Base-by-base conservation (phyloP, 2,329 filamentous ascomycete genomes). In the Polychaeton citri region DNA sequence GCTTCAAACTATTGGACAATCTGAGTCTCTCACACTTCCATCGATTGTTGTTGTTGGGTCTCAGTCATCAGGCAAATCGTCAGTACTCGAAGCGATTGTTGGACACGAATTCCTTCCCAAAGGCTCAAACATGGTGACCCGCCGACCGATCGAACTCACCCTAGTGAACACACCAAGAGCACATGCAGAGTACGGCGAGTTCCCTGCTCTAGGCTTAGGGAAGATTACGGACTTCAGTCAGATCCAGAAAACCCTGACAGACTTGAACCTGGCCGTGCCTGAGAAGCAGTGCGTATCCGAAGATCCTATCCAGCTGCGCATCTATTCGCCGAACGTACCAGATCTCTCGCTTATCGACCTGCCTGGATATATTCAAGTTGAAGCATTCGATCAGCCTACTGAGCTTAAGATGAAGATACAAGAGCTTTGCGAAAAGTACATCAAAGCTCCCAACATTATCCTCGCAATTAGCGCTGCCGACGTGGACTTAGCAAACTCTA, bases 31-130 rank as follows among this genome's bases (percentile, higher is more conserved):
- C 43, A 88, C 82, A 1, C 65, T 98, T 16, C 90, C 90, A 0
- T 96, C 92, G 0, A 98, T 98, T 39, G 90, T 98, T n/a, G 90
- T 98, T 24, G 95, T 98, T 48, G 90, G 90, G 17, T 98, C 90
- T 2, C 90, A 98, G 57, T 98, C 90, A 0, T 96, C 90, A 0
- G 90, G 90, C 28, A 98, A 98, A 65, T 96, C 88, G 53, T 98
- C 90, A 1, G 90, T 98, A 2, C 60, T 98, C 33, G 90, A 98
- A 59, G 84, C 90, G 15, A 93, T 98, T 42, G 92, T 98, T 37
- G 92, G 90, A 4, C 90, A 98, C 53, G 90, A 98, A 51, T 98
- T 98, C 48, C 64, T 98, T 32, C 92, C 90, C 5, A 98, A 98
- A 60, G 90, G 90, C n/a, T 79, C 79, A 30, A 98, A 98, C 53